Base-by-base conservation (phyloP, 768 basidiomycete species). In the Solioccasus polychromus region DNA sequence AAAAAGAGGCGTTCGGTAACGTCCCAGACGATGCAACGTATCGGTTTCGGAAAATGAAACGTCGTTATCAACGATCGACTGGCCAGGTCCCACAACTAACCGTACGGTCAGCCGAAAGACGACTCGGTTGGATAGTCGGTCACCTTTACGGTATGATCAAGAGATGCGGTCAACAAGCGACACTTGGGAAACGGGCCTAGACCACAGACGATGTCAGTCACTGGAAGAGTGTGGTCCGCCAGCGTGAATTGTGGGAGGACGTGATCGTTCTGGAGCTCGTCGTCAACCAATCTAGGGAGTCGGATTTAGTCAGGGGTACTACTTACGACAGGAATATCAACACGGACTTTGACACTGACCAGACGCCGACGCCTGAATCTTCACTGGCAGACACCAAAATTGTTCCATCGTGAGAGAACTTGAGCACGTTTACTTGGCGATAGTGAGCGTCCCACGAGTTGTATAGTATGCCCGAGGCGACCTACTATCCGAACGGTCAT, bases 401-500 rank as follows among this genome's bases (percentile, higher is more conserved):
- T 35, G 76, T 78, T 26, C 88, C 88, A 59, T 96, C 93, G 17
- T 74, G 73, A 8, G 91, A 88, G 63, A 97, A 98, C 34, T 78
- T 80, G 2, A 98, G 68, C 8, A 86, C 83, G 49, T 80, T 88
- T 42, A 97, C 78, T 61, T 83, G 77, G 47, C 95, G 88, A 69
- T 98, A 99, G 66, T 98, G 95, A 15, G 94, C 94, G 49, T 97
- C 94, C 82, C 93, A 93, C 1, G 88, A 79, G 54, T 86, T 82
- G 71, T 83, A 92, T 36, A 97, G 71, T 42, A 94, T 83, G n/a
- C 94, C 94, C n/a, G 94, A 96, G 9, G 87, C 75, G 53, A 92
- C 74, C 92, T 96, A 68, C 48, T 63, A 18, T 53, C 59, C 47
- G 42, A 48, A 44, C 31, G 18, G 56, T 64, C 51, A 66, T 30